Percentiles rank a stretch among this genome's conserved stretches.
Evolutionary conservation across 306 rosid species (phyloP).

Genomic region (Ammopiptanthus mongolicus): DNA sequence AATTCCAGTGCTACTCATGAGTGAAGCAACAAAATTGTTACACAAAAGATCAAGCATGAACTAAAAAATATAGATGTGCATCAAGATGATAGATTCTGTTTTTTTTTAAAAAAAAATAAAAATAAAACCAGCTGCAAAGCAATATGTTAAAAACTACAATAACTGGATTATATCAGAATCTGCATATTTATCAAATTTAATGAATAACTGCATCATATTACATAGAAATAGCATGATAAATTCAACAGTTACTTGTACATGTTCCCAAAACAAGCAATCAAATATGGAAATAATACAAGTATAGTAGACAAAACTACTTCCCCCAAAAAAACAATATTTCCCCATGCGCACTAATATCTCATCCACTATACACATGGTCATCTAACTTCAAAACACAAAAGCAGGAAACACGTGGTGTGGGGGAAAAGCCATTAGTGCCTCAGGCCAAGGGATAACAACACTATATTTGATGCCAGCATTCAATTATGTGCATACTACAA

Average conservation of each 20-base stretch:
- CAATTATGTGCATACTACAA: constrained; percentile 21
- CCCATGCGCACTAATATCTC: background rate
- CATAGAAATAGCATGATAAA: background rate
- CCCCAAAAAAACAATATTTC: background rate
- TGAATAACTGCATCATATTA: background rate
- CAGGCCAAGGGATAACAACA: constrained; percentile 6
- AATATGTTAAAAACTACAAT: background rate
- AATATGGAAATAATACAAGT: background rate
- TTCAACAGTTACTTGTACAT: background rate
- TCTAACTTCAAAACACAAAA: background rate
- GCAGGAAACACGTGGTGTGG: too few relatives aligned
- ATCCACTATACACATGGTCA: background rate
- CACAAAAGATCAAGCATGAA: background rate
- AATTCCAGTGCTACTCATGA: background rate
- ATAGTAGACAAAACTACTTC: background rate
- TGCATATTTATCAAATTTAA: background rate
- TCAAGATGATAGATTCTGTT: background rate
- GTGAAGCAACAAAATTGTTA: background rate
- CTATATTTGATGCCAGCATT: background rate
- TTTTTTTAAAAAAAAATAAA: background rate
- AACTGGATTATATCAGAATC: background rate
- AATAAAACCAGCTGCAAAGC: background rate
- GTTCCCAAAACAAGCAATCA: background rate
- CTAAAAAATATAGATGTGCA: background rate
- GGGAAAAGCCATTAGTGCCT: background rate